These are phyloP conservation scores for Lasiosphaeriaceae sp. DNA, from an alignment of 495 filamentous ascomycete species.

Conservation along the genomic window DNA sequence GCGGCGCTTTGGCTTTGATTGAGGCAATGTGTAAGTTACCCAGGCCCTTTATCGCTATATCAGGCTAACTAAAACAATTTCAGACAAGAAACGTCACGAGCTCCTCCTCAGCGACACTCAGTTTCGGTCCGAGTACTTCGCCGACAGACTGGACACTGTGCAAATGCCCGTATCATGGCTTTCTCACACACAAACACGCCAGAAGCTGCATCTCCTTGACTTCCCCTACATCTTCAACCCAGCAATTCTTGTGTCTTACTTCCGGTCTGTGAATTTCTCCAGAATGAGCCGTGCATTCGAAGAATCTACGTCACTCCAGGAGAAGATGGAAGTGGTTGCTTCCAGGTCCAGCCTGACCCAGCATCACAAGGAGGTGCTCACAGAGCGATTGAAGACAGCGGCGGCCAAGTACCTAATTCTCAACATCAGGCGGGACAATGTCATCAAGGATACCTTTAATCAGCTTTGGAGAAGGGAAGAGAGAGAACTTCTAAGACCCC, in stretches of 20 bases:
- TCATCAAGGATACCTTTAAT: constrained; percentile 76
- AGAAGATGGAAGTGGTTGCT: constrained; percentile 57
- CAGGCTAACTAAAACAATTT: constrained; percentile 9
- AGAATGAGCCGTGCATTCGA: constrained; percentile 77
- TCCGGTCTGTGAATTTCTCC: constrained; percentile 82
- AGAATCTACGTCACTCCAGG: constrained; percentile 58
- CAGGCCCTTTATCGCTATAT: background rate
- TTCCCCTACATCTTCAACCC: constrained; percentile 78
- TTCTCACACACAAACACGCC: constrained; percentile 50
- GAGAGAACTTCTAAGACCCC: constrained; percentile 74
- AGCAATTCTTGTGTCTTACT: constrained; percentile 71
- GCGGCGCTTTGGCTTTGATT: constrained; percentile 70
- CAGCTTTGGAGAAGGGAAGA: constrained; percentile 84
- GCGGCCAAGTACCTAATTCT: constrained; percentile 72
- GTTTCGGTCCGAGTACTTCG: constrained; percentile 71
- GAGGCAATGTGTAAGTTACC: constrained; percentile 63
- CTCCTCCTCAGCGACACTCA: constrained; percentile 61
- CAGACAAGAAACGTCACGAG: constrained; percentile 57
- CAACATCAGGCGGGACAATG: constrained; percentile 64
- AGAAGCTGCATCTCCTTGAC: constrained; percentile 70
- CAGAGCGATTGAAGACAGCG: constrained; percentile 59
- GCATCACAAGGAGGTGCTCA: constrained; percentile 46
- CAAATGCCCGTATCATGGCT: constrained; percentile 76
- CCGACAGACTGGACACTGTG: constrained; percentile 71
- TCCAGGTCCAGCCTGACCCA: constrained; percentile 43